Conservation (phyloP, 257 asterid species). For the Handroanthus guayacan region DNA sequence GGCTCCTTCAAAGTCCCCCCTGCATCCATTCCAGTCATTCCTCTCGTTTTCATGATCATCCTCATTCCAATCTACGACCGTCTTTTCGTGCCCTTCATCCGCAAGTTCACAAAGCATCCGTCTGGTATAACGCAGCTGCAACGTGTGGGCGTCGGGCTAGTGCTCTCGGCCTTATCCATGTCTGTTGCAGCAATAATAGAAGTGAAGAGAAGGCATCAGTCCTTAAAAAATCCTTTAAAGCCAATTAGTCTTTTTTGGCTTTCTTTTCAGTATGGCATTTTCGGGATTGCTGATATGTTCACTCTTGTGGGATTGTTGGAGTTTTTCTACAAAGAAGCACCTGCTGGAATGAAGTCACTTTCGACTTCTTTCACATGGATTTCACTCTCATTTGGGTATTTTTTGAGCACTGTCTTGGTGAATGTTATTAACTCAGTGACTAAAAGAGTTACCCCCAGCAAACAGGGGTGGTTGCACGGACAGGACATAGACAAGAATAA, state of each 20-base stretch:
- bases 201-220: slow-evolving; percentile 44
- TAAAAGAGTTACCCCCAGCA: slow-evolving; percentile 45
- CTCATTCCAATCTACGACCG: slow-evolving; percentile 69
- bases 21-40: slow-evolving; percentile 70
- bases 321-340: slow-evolving; percentile 74
- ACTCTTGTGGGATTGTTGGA: slow-evolving; percentile 70
- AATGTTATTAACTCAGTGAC: slow-evolving; percentile 52
- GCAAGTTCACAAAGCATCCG: slow-evolving; percentile 61
- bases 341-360: slow-evolving; percentile 69
- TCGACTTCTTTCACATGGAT: slow-evolving; percentile 73
- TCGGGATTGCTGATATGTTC: slow-evolving; percentile 81
- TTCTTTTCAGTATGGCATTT: slow-evolving; percentile 63
- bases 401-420: slow-evolving; percentile 64
- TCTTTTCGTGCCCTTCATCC: slow-evolving; percentile 60
- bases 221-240: slow-evolving; percentile 35
- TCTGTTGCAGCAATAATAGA: slow-evolving; percentile 58
- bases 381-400: slow-evolving; percentile 65
- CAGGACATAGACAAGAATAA: slow-evolving; percentile 53
- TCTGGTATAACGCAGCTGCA: slow-evolving; percentile 77
- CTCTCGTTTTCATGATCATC: slow-evolving; percentile 67
- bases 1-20: slow-evolving; percentile 69
- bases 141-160: slow-evolving; percentile 77
- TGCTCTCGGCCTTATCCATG: slow-evolving; percentile 73
- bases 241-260: slow-evolving; percentile 72
- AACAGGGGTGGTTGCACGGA: slow-evolving; percentile 65